A percentile compares a stretch with the other conserved stretches of the same genome.
Evolutionary conservation across 169 alveolate genomes (phyloP).

Genomic region (Neospora caninum): DNA sequence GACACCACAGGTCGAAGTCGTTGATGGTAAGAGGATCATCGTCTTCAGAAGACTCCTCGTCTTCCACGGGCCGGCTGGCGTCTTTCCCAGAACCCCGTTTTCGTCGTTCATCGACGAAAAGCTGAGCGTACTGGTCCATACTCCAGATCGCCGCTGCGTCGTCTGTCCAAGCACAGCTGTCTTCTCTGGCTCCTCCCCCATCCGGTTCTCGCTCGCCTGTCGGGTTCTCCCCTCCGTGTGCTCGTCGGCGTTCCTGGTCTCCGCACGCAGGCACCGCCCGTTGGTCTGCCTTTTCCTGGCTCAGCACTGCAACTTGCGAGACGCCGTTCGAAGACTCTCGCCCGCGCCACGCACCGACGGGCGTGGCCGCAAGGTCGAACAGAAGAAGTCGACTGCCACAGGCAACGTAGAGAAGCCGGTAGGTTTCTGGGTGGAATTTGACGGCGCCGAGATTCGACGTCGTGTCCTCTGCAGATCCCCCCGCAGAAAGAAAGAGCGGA

Average conservation of each 20-base stretch:
- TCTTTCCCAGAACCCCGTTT: not conserved
- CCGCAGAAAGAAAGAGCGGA: not conserved
- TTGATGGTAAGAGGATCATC: constrained; percentile 24
- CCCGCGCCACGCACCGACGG: not conserved
- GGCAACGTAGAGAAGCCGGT: not conserved
- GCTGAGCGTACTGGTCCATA: not conserved
- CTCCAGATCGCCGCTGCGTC: not conserved
- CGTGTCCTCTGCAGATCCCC: not conserved
- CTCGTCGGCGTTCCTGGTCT: not conserved
- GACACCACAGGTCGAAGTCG: constrained; percentile 43
- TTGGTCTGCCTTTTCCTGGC: not conserved
- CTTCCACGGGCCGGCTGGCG: not conserved
- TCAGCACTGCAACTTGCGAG: not conserved
- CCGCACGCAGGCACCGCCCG: not conserved
- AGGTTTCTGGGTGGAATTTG: not conserved
- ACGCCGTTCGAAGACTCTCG: not conserved
- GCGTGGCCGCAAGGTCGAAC: constrained; percentile 14
- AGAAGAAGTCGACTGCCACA: constrained; percentile 9
- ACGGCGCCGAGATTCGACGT: not conserved
- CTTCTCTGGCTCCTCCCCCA: not conserved
- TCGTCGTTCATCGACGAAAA: not conserved
- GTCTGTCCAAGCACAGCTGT: not conserved
- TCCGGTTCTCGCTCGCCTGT: too few species aligned
- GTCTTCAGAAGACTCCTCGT: constrained; percentile 2
- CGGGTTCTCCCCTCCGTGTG: too few species aligned